Percentiles rank a stretch among this genome's conserved stretches.
Evolutionary conservation across 2,329 filamentous ascomycete species (phyloP).

Genomic region (Paracoccidioides brasiliensis): DNA sequence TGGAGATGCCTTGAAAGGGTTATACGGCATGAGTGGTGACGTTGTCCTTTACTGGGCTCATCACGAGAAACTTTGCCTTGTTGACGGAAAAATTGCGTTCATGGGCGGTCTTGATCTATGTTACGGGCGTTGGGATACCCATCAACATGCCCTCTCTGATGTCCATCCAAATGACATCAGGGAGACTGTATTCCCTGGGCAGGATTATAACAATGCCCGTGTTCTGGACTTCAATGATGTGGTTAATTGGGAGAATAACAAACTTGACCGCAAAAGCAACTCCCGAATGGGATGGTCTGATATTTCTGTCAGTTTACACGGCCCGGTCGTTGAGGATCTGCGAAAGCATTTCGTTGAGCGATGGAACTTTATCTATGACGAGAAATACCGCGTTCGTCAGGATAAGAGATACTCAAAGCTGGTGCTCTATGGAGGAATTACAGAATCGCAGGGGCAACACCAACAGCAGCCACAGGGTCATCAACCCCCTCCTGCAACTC

Average conservation of each 20-base stretch:
- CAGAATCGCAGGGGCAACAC: constrained; percentile 2
- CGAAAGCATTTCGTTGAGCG: constrained; percentile 88
- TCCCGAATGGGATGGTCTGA: constrained; percentile 99
- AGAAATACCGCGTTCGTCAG: constrained; percentile 58
- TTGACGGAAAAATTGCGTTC: constrained; percentile 83
- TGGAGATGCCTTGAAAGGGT: constrained; percentile 56
- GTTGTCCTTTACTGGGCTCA: constrained; percentile 96
- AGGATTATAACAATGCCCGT: constrained; percentile 96
- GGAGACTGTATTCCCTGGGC: constrained; percentile 78
- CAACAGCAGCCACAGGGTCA: constrained; percentile 10
- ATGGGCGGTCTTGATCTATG: constrained; percentile 91
- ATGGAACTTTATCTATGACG: constrained; percentile 85
- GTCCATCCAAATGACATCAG: constrained; percentile 61
- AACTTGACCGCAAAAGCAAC: constrained; percentile 78
- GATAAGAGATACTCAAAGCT: constrained; percentile 37
- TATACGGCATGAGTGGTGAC: constrained; percentile 72
- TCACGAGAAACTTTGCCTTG: constrained; percentile 93
- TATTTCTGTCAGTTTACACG: constrained; percentile 80
- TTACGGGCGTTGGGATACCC: constrained; percentile 85
- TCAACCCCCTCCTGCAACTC: constrained; percentile 3
- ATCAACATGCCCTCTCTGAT: constrained; percentile 75
- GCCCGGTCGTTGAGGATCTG: constrained; percentile 83
- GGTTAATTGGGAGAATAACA: constrained; percentile 82
- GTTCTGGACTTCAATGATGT: constrained; percentile 93
- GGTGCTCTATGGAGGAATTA: constrained; percentile 18